These are phyloP conservation scores for Alloascoidea hylecoeti DNA, from an alignment of 805 yeast species.

Conservation along the genomic window DNA sequence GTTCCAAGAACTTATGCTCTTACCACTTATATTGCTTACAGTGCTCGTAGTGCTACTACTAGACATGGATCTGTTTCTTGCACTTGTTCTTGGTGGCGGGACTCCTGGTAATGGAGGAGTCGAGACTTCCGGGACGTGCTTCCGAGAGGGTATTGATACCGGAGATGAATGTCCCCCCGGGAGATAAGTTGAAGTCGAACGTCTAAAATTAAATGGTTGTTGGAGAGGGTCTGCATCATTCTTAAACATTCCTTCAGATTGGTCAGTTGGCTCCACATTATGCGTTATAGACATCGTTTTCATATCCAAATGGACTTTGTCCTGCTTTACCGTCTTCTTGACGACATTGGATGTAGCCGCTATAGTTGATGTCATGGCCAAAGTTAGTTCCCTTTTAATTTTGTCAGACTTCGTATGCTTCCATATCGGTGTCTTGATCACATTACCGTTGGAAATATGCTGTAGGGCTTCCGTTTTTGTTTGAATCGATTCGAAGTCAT, in stretches of 20 bases:
- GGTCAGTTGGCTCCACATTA: neutral
- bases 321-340: constrained; percentile 9
- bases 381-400: constrained; percentile 18
- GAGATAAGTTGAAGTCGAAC: too few relatives aligned
- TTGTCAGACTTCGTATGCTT: constrained; percentile 8
- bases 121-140: too few relatives aligned
- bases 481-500: constrained; percentile 13
- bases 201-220: too few relatives aligned
- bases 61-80: too few relatives aligned
- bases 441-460: constrained; percentile 12
- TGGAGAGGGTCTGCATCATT: constrained; percentile 12
- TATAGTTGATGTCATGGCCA: constrained; percentile 25
- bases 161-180: too few relatives aligned
- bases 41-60: too few relatives aligned
- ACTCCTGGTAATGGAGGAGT: too few relatives aligned
- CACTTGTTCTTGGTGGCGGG: too few relatives aligned
- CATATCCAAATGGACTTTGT: neutral
- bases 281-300: neutral
- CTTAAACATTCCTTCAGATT: constrained; percentile 12
- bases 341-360: constrained; percentile 33
- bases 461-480: constrained; percentile 9
- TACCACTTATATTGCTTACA: too few relatives aligned
- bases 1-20: too few relatives aligned
- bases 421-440: constrained; percentile 13
- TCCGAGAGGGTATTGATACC: too few relatives aligned